Base-by-base conservation (phyloP, 1,139 yeast species). In the Hanseniaspora sp. region DNA sequence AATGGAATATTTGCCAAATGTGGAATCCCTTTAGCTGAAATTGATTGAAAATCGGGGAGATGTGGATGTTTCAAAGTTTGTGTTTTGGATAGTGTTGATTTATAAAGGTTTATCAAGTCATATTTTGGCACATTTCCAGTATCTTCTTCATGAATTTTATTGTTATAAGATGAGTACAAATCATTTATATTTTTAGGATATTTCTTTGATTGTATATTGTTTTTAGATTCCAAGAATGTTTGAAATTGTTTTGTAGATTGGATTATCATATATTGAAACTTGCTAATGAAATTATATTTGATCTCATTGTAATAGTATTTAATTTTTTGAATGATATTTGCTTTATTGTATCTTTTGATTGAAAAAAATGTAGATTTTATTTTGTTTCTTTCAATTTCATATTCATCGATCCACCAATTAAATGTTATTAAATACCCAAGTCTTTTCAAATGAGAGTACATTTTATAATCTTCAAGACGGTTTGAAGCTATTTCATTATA, bases 71-170 rank as follows among this genome's bases (percentile, higher is more conserved):
- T 41, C 7, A 42, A n/a, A 5, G 54, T 51, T 31, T 51, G 54
- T 8, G 40, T 31, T 23, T 40, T 51, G 6, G 43, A 34, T 17
- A 51, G 15, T 11, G 35, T 43, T 6, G 48, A 44, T 39, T 44
- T 51, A 34, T 44, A 51, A 7, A 51, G 12, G 12, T 33, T 51
- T 7, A 45, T 39, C 13, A 43, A 15, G 5, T 18, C 33, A 1
- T 29, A 13, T 5, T 5, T 29, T 5, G 28, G 6, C 15, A 15
- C 12, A 18, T 42, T 1, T 86, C 95, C 1, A 86, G 86, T 5
- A 73, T 88, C 55, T 96, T 87, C 63, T 86, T 78, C 62, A 75
- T 88, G 59, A 82, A 83, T 23, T 23, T 23, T 23, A 23, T 23
- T 23, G 23, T 23, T 23, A 23, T 23, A 4, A 23, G 23, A 23